Conservation (phyloP, 805 yeast species). For the Saccharomycopsis sp. region DNA sequence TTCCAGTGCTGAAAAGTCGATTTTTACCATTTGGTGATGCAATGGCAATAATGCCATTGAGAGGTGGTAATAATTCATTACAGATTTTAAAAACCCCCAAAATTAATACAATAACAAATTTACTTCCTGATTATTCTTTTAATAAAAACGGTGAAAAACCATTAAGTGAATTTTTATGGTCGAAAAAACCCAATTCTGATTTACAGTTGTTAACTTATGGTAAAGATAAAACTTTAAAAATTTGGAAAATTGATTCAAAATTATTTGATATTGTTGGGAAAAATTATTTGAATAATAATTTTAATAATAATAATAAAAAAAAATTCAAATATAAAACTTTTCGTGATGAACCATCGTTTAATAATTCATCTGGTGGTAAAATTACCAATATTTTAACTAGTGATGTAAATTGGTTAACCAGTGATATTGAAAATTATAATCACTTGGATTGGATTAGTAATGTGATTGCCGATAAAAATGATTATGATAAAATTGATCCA, state of each 20-base stretch:
- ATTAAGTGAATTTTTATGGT: conserved; percentile 83
- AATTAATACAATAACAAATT: conserved; percentile 3
- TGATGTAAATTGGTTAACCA: conserved; percentile 27
- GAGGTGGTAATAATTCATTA: conserved; percentile 63
- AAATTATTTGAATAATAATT: too few species aligned
- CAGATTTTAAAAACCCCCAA: conserved; percentile 25
- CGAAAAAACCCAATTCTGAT: conserved; percentile 68
- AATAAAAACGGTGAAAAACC: conserved; percentile 80
- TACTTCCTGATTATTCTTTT: conserved; percentile 50
- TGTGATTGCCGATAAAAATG: conserved; percentile 29
- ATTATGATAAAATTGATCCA: conserved; percentile 28
- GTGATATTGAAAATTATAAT: conserved; percentile 67
- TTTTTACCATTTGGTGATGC: conserved; percentile 83
- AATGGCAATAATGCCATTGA: conserved; percentile 80
- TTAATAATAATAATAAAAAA: conserved; percentile 21
- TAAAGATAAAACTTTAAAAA: conserved; percentile 69
- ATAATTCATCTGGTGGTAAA: conserved; percentile 26
- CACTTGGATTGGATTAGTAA: conserved; percentile 48
- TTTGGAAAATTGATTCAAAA: conserved; percentile 61
- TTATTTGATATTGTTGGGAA: conserved; percentile 38
- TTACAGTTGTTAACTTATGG: conserved; percentile 94
- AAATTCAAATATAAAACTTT: conserved; percentile 36
- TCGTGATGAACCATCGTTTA: conserved; percentile 31
- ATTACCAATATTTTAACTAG: conserved; percentile 32
- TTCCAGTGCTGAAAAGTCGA: conserved; percentile 85